Base-by-base conservation (phyloP, 163 green algal genomes). In the Chlamydomonas reinhardtii region DNA sequence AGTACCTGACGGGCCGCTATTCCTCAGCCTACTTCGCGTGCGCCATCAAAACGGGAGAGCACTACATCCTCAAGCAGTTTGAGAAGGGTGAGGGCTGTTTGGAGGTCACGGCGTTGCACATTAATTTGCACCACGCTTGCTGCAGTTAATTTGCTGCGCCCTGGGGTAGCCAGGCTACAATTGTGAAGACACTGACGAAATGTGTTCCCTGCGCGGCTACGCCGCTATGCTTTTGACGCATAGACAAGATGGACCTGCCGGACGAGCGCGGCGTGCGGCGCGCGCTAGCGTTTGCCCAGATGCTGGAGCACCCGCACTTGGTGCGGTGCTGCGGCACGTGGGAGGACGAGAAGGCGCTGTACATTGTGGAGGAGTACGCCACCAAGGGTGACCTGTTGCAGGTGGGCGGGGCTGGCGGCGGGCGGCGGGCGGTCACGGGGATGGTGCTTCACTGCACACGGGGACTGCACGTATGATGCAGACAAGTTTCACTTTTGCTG, bases 61-160 rank as follows among this genome's bases (percentile, higher is more conserved):
- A 94, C 83, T 94, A 90, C 68, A 77, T 94, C 64, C 79, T 94
- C 22, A 94, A 94, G 89, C 85, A 90, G 71, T 94, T 88, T 54
- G 83, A 91, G n/a, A 92, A 92, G 78, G 84, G 90, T 93, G 43
- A 69, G 86, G 39, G 27, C 3, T 56, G 9, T 14, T 12, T 17
- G 48, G 48, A 2, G 48, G 12, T 56, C 8, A 48, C 39, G 39
- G 8, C 39, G 39, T 8, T 14, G 39, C 39, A 8, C 39, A 8
- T 48, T 5, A 48, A 48, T 14, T 48, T n/a, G n/a, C n/a, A n/a
- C n/a, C n/a, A n/a, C n/a, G n/a, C n/a, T n/a, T n/a, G n/a, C n/a
- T n/a, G n/a, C n/a, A n/a, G n/a, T n/a, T n/a, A n/a, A n/a, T n/a
- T n/a, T n/a, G n/a, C n/a, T n/a, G n/a, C n/a, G n/a, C n/a, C n/a